These are phyloP conservation scores for Candida maesae DNA, from an alignment of 805 yeast genomes.

Conservation along the genomic window DNA sequence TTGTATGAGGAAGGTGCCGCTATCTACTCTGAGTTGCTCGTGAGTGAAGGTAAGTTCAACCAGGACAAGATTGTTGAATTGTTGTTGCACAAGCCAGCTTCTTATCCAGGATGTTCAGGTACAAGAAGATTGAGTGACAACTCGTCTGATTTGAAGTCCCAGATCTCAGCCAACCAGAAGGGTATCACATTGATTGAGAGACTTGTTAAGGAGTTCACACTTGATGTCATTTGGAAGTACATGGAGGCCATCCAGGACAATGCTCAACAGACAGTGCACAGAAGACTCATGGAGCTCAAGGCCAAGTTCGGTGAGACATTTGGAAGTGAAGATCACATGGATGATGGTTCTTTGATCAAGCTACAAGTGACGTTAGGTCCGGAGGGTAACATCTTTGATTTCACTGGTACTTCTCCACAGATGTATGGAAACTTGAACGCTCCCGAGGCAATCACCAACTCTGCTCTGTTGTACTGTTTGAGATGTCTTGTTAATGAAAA, in stretches of 20 bases:
- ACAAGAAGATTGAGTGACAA: slow-evolving; percentile 82
- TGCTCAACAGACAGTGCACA: slow-evolving; percentile 69
- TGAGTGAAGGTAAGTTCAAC: slow-evolving; percentile 68
- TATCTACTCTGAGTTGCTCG: slow-evolving; percentile 73
- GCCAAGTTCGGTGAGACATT: slow-evolving; percentile 39
- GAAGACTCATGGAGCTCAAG: slow-evolving; percentile 43
- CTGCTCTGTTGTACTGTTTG: slow-evolving; percentile 85
- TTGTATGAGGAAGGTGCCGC: slow-evolving; percentile 91
- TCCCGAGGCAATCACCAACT: slow-evolving; percentile 83
- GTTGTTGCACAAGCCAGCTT: slow-evolving; percentile 70
- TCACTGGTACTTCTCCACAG: slow-evolving; percentile 83
- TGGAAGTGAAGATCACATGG: slow-evolving; percentile 64
- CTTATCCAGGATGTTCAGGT: slow-evolving; percentile 84
- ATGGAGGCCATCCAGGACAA: slow-evolving; percentile 81
- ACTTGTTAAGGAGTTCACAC: slow-evolving; percentile 60
- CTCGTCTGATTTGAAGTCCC: slow-evolving; percentile 79
- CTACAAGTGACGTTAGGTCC: slow-evolving; percentile 47
- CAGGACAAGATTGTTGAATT: slow-evolving; percentile 61
- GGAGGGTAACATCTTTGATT: slow-evolving; percentile 69
- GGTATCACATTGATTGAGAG: slow-evolving; percentile 66
- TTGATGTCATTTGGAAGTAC: slow-evolving; percentile 57
- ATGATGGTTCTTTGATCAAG: slow-evolving; percentile 72
- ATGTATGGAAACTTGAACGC: slow-evolving; percentile 89
- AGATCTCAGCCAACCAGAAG: slow-evolving; percentile 82
- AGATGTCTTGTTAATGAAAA: slow-evolving; percentile 62